Base-by-base conservation (phyloP, 2,329 filamentous ascomycete genomes). In the Ceratocystis lukuohia region DNA sequence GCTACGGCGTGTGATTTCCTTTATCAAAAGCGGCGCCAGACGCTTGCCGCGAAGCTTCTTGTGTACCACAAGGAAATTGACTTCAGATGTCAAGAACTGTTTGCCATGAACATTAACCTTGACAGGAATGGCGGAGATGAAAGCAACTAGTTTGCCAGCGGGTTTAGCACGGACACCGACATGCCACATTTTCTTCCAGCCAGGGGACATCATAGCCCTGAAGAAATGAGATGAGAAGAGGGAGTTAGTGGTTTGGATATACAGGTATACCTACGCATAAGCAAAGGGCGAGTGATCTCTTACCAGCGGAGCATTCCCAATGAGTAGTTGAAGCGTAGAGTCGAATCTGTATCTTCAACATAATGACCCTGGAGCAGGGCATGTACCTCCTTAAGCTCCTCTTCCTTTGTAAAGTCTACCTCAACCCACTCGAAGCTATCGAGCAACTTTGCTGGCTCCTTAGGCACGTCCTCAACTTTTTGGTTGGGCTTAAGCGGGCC, bases 1-100 rank as follows among this genome's bases (percentile, higher is more conserved):
- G 80, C 91, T 96, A 69, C 91, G 84, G 61, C 94, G 88, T 4
- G 94, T 99, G 71, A 99, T 91, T 75, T 99, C 94, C 76, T 96
- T 96, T 80, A 99, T 99, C 65, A 99, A 84, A 1, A 97, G 88
- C 0, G 94, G 94, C 0, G 94, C 87, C 56, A 99, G 84, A 65
- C 94, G 87, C 80, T 97, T 96, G 67, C 89, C 86, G 63, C 94
- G 89, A 41, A 99, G 85, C 78, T 97, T 97, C 81, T 97, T 97
- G 81, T 99, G 94, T 66, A 99, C 88, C 73, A 92, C 96, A 70
- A 99, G 86, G 77, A 97, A 99, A 80, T 99, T 99, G 77, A 99
- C 94, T 76, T 99, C 94, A 62, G 89, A 91, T 71, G 89, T 87
- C 69, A 86, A 84, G 68, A 99, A 77, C 67, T 83, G 78, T 68